phyloP scores from a whole-genome alignment of 352 stramenopile species.

The Phytophthora brassicae region DNA sequence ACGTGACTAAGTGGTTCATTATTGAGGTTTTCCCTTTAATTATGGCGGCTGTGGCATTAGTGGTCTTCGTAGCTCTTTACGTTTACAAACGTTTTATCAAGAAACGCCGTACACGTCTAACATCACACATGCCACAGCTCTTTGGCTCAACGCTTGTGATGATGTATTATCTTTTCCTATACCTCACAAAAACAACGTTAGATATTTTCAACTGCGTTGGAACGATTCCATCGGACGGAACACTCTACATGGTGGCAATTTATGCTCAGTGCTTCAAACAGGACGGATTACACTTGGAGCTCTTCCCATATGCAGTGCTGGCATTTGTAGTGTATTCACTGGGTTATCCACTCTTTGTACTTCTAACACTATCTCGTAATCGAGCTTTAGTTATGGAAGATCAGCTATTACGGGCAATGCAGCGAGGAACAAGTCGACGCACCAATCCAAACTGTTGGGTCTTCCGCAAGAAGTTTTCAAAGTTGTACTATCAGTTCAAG shows the following conservation, averaged over 20 bases:
- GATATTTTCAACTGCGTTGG: constrained; percentile 80
- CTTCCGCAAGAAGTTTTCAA: constrained; percentile 76
- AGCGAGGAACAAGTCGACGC: constrained; percentile 50
- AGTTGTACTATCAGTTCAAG: constrained; percentile 90
- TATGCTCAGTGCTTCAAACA: constrained; percentile 64
- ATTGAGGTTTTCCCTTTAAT: constrained; percentile 62
- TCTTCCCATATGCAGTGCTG: constrained; percentile 66
- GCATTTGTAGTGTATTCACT: constrained; percentile 73
- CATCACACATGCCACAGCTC: constrained; percentile 63
- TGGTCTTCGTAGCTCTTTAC: constrained; percentile 56
- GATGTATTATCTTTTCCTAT: constrained; percentile 85
- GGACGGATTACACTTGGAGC: constrained; percentile 54
- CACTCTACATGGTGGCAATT: constrained; percentile 75
- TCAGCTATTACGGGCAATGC: constrained; percentile 61
- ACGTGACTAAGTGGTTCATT: constrained; percentile 69
- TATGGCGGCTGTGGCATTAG: constrained; percentile 43
- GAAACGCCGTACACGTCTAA: constrained; percentile 52
- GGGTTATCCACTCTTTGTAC: constrained; percentile 72
- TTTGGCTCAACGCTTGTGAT: constrained; percentile 77
- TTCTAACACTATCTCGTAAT: constrained; percentile 62
- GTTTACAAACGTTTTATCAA: constrained; percentile 59
- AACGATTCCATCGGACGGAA: constrained; percentile 63
- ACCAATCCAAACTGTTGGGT: constrained; percentile 73
- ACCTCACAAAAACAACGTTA: constrained; percentile 71
- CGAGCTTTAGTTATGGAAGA: constrained; percentile 65